phyloP scores from a whole-genome alignment of 257 asterid species.

The Thymus quinquecostatus region DNA sequence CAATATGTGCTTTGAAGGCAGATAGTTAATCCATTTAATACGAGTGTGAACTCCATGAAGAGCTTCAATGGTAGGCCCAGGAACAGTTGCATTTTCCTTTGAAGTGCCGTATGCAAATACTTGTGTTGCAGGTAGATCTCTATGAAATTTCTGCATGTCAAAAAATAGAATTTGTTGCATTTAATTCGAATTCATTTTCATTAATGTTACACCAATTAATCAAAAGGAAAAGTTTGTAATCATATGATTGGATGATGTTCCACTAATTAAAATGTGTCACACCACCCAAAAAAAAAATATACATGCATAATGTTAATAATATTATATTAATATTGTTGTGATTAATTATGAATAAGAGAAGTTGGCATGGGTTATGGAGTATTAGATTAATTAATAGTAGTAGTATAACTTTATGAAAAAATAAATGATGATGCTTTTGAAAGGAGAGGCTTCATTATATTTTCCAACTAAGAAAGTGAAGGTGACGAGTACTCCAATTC shows the following conservation, averaged over 20 bases:
- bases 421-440: neutral
- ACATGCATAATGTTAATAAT: neutral
- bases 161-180: neutral
- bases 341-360: too few relatives aligned
- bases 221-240: neutral
- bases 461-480: slow-evolving; percentile 30
- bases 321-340: too few relatives aligned
- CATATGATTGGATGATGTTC: slow-evolving; percentile 7
- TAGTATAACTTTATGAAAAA: neutral
- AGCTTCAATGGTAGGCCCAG: slow-evolving; percentile 94
- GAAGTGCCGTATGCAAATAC: slow-evolving; percentile 81
- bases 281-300: neutral
- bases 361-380: neutral
- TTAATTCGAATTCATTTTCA: neutral
- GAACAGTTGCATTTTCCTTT: slow-evolving; percentile 56
- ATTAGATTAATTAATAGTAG: too few relatives aligned
- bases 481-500: slow-evolving; percentile 39
- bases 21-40: slow-evolving; percentile 65
- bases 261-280: slow-evolving; percentile 5
- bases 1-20: slow-evolving; percentile 77
- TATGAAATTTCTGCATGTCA: slow-evolving; percentile 72
- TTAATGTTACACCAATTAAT: neutral
- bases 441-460: neutral
- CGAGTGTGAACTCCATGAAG: slow-evolving; percentile 56
- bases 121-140: slow-evolving; percentile 66